phyloP scores from a whole-genome alignment of 228 moss, liverwort and hornwort genomes.

The Sphagnum magellanicum region DNA sequence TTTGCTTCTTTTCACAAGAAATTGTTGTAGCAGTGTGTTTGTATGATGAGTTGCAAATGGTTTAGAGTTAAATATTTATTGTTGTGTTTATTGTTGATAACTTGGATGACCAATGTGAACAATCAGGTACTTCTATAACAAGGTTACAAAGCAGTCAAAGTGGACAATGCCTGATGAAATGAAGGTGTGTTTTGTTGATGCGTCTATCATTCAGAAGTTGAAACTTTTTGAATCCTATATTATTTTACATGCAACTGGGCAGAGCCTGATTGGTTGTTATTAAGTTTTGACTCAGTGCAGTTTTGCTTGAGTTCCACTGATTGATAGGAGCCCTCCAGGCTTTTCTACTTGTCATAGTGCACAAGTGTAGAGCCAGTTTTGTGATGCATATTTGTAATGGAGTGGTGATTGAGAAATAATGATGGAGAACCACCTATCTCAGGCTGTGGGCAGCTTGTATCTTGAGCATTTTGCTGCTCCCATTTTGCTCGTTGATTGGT shows the following conservation, averaged over 20 bases:
- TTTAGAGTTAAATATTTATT: background rate
- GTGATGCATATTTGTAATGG: too few species aligned
- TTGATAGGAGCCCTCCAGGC: background rate
- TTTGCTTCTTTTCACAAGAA: too few species aligned
- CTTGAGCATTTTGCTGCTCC: background rate
- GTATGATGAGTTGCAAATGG: background rate
- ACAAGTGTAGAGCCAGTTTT: too few species aligned
- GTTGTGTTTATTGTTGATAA: background rate
- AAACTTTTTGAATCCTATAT: too few species aligned
- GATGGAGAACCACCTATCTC: too few species aligned
- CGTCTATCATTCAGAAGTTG: background rate
- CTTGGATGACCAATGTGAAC: conserved; percentile 1
- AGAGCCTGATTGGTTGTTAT: too few species aligned
- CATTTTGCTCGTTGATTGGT: background rate
- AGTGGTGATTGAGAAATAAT: too few species aligned
- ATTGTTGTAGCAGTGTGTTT: too few species aligned
- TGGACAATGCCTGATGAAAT: conserved; percentile 99
- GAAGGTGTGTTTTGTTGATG: conserved; percentile 52
- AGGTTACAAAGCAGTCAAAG: conserved; percentile 85
- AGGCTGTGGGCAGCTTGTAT: background rate
- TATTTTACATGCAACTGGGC: too few species aligned
- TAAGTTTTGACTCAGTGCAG: too few species aligned
- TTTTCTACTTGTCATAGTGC: too few species aligned
- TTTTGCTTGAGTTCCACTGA: background rate
- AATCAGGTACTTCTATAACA: conserved; percentile 91